These are phyloP conservation scores for Carex kokanica DNA, from an alignment of 176 grass and related monocot species.

Conservation along the genomic window DNA sequence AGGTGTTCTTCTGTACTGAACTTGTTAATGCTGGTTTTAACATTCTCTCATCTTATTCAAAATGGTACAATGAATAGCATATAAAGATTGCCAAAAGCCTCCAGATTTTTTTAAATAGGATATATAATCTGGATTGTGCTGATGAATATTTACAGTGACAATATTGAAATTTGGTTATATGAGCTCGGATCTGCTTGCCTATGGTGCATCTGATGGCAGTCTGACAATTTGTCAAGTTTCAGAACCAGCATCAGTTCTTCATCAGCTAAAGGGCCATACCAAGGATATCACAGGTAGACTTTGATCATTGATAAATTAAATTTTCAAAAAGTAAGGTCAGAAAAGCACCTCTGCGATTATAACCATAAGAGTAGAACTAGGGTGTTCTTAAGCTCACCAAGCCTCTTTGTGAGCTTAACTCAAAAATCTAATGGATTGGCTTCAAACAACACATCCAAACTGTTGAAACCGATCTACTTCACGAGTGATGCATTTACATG, in stretches of 20 bases:
- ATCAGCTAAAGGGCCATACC: conserved; percentile 80
- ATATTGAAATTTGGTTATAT: conserved; percentile 88
- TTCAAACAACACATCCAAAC: too few species aligned
- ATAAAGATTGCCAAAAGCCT: background rate
- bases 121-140: background rate
- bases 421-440: too few species aligned
- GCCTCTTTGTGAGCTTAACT: too few species aligned
- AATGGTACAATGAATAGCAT: background rate
- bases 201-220: conserved; percentile 87
- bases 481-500: too few species aligned
- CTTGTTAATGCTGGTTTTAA: conserved; percentile 9
- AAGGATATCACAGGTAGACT: conserved; percentile 93
- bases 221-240: conserved; percentile 87
- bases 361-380: background rate
- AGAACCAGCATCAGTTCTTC: conserved; percentile 69
- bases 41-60: background rate
- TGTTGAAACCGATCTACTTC: too few species aligned
- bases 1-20: conserved; percentile 50
- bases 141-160: conserved; percentile 52
- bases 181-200: conserved; percentile 85
- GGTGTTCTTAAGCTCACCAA: too few species aligned
- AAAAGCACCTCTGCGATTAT: background rate
- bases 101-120: conserved; percentile 12
- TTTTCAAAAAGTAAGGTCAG: background rate
- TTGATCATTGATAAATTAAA: background rate